Evolutionary conservation across 768 basidiomycete genomes (phyloP), one percentile per base, ranked within the genome.

Genomic region (Suillus americanus): DNA sequence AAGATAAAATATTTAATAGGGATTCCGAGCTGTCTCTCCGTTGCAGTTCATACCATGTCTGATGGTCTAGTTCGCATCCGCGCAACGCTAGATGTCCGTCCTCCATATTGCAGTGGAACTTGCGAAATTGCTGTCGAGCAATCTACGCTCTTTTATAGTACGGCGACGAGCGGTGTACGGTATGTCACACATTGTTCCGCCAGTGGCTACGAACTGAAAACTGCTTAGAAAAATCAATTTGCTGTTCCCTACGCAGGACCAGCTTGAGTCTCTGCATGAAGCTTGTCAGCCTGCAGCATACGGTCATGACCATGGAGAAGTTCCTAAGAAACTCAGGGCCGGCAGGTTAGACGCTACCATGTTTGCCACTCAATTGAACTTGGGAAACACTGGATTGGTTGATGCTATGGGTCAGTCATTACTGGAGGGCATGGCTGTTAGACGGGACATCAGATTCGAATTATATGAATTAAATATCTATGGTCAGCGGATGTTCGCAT

Each of bases 401-500:
- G 71, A 75, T 30, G 46, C 63, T 12, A 67, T 79, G 48, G 67
- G 68, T 14, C 57, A 62, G 2, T 59, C 65, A n/a, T 65, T 77
- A 8, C 53, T 75, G 14, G 61, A 71, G 20, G 70, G 74, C 18
- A 65, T 68, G 3, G 60, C 64, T 18, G 63, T 70, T n/a, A 45
- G 67, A 7, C 59, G 62, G 16, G 30, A 48, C 9, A 69, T 82
- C 35, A 65, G 51, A 12, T 67, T 72, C 0, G 80, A 83, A 65
- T 65, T 82, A 8, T 81, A 82, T 69, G 83, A 85, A 65, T 69
- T 83, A 60, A 81, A 83, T 54, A 77, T 83, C 1, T 82, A 84
- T 60, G 77, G 83, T 82, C 62, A 12, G 69, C 68, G 16, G 25
- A 38, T 3, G 16, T 46, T 54, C 12, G 12, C 25, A 41, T 18